phyloP scores from a whole-genome alignment of 768 basidiomycete species.

The Lentinula detonsa region DNA sequence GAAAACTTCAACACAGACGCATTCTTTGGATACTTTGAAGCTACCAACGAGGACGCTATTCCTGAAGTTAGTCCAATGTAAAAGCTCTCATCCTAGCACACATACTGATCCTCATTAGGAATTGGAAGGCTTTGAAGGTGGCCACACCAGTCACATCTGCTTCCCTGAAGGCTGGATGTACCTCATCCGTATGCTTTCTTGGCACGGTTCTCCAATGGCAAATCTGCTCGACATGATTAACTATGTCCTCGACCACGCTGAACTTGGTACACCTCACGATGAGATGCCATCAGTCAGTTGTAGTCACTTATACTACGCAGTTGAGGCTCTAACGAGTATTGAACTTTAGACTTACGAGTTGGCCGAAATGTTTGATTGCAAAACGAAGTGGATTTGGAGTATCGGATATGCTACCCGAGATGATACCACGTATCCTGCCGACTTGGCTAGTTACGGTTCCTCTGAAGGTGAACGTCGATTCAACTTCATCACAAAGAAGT shows the following conservation, averaged over 20 bases:
- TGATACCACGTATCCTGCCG: slow-evolving; percentile 10
- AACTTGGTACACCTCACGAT: slow-evolving; percentile 9
- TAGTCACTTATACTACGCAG: not conserved
- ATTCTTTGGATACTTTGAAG: slow-evolving; percentile 11
- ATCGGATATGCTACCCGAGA: slow-evolving; percentile 11
- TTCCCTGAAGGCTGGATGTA: slow-evolving; percentile 13
- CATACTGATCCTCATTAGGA: not conserved
- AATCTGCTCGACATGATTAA: slow-evolving; percentile 12
- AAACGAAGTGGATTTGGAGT: slow-evolving; percentile 10
- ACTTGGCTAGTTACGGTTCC: slow-evolving; percentile 8
- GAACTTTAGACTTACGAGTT: slow-evolving; percentile 5
- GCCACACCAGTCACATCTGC: slow-evolving; percentile 12
- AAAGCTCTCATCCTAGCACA: not conserved
- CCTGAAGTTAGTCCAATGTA: not conserved
- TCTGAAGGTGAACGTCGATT: slow-evolving; percentile 10
- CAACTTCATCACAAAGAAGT: slow-evolving; percentile 11
- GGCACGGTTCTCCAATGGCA: slow-evolving; percentile 10
- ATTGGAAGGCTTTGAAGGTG: slow-evolving; percentile 9
- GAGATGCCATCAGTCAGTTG: slow-evolving; percentile 1
- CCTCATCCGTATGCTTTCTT: slow-evolving; percentile 11
- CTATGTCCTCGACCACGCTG: slow-evolving; percentile 10
- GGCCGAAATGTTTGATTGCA: slow-evolving; percentile 9
- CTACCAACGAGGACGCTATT: slow-evolving; percentile 3
- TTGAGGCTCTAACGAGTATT: not conserved
- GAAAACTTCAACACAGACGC: slow-evolving; percentile 12